Base-by-base conservation (phyloP, 2,329 filamentous ascomycete genomes). In the Zopfia rhizophila region DNA sequence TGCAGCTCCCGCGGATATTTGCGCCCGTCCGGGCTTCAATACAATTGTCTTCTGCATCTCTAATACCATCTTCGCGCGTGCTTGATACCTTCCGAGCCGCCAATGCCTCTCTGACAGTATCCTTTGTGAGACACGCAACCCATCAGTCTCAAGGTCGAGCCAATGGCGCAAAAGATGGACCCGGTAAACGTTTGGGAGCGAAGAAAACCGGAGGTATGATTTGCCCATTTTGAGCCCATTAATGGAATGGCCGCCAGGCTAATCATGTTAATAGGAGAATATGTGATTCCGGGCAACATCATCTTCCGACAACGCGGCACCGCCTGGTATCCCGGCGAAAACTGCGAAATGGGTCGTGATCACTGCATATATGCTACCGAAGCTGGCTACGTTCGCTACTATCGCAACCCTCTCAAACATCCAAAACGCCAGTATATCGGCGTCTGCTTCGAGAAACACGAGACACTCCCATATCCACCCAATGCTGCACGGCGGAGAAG, bases 241-340 rank as follows among this genome's bases (percentile, higher is more conserved):
- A 28, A 11, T 16, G 12, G 18, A 8, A 23, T 6, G 13, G 23
- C 30, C 11, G 25, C 7, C 10, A 32, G 3, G 38, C 54, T 56
- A 51, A 58, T 35, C 13, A 30, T 24, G 37, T 44, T 38, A 25
- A 47, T 66, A 92, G 89, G 93, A 70, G 89, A 97, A 78, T 96
- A 88, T 72, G 94, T 99, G 24, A 88, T 96, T 47, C 89, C 92
- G 4, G 94, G 94, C 42, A 97, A 96, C 78, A 99, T 99, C 74
- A 89, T 99, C 75, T 99, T 94, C 83, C 91, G 91, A 70, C 94
- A 99, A 75, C 88, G 93, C 65, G 94, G 94, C 62, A 95, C 94
- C 3, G 84, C 87, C 65, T 99, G 94, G 94, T 93, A 88, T 72
- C 88, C 94, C 1, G 94, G 94, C 64, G 94, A 97, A 72, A 97